Evolutionary conservation across 768 basidiomycete species (phyloP).

Genomic region (Psilocybe cubensis): DNA sequence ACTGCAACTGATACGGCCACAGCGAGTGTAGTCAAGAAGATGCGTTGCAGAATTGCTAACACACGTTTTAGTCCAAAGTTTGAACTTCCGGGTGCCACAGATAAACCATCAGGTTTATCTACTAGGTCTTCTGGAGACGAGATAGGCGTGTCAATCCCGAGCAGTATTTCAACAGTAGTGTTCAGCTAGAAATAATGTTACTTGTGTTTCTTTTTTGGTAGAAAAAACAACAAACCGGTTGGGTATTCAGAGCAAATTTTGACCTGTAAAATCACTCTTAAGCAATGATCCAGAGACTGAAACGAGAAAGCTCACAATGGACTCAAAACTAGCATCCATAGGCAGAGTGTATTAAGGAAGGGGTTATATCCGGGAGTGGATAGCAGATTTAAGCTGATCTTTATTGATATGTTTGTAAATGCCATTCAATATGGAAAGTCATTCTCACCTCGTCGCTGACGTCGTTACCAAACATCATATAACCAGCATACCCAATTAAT

Average conservation of each 20-base stretch:
- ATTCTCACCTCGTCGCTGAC: slow-evolving; percentile 77
- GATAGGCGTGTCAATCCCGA: slow-evolving; percentile 61
- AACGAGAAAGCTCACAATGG: slow-evolving; percentile 58
- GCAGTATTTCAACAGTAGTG: slow-evolving; percentile 76
- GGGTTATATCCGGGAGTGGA: slow-evolving; percentile 73
- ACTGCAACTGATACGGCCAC: slow-evolving; percentile 74
- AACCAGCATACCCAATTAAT: slow-evolving; percentile 81
- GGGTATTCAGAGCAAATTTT: slow-evolving; percentile 84
- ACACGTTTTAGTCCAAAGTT: slow-evolving; percentile 38
- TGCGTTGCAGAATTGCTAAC: slow-evolving; percentile 57
- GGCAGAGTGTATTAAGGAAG: slow-evolving; percentile 67
- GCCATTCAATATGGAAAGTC: not conserved
- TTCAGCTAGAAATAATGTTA: slow-evolving; percentile 56
- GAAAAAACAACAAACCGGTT: slow-evolving; percentile 59
- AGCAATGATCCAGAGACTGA: not conserved
- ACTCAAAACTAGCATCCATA: slow-evolving; percentile 87
- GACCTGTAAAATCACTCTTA: slow-evolving; percentile 49
- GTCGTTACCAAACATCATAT: slow-evolving; percentile 85
- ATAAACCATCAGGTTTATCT: slow-evolving; percentile 36
- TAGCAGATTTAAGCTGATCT: slow-evolving; percentile 87
- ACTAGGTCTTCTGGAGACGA: slow-evolving; percentile 42
- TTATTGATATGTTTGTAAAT: not conserved
- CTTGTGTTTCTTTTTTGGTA: not conserved
- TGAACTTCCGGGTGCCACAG: slow-evolving; percentile 27
- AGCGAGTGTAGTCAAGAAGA: slow-evolving; percentile 58